These are phyloP conservation scores for Blastobotrys ciferrii DNA, from an alignment of 1,139 yeast genomes.

Conservation along the genomic window DNA sequence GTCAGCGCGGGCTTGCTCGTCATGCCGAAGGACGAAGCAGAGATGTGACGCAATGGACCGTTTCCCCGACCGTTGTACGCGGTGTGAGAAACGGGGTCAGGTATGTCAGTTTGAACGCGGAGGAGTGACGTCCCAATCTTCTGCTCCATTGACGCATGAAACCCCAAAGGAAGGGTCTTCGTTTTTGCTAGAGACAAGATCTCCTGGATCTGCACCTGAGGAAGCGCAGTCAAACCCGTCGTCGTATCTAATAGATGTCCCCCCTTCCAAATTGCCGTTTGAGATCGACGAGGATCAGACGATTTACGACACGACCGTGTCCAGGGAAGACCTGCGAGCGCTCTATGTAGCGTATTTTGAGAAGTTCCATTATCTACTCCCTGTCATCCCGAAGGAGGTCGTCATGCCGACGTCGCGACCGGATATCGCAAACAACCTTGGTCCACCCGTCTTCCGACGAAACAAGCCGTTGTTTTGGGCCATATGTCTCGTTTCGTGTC, in stretches of 20 bases:
- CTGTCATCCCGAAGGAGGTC: slow-evolving; percentile 10
- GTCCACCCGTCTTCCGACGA: neutral
- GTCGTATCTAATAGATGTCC: neutral
- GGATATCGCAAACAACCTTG: neutral
- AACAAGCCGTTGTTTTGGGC: slow-evolving; percentile 13
- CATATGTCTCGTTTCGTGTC: slow-evolving; percentile 12
- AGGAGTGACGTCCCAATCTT: neutral
- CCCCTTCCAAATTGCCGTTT: slow-evolving; percentile 5
- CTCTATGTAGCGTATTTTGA: slow-evolving; percentile 10
- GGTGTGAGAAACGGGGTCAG: slow-evolving; percentile 12
- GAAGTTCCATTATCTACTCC: slow-evolving; percentile 11
- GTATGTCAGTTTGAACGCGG: slow-evolving; percentile 9
- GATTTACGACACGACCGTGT: neutral
- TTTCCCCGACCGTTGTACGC: slow-evolving; percentile 13
- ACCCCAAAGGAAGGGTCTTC: too few relatives aligned
- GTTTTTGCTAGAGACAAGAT: neutral
- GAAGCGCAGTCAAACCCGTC: too few relatives aligned
- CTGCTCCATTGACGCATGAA: neutral
- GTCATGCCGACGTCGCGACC: neutral
- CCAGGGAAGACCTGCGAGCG: slow-evolving; percentile 1
- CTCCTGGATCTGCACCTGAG: neutral
- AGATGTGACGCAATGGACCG: slow-evolving; percentile 12
- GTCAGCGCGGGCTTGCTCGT: slow-evolving; percentile 12
- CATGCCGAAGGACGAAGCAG: slow-evolving; percentile 13
- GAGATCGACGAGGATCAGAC: slow-evolving; percentile 6